These are phyloP conservation scores for Penicillium fimorum DNA, from an alignment of 495 filamentous ascomycete genomes.

Conservation along the genomic window DNA sequence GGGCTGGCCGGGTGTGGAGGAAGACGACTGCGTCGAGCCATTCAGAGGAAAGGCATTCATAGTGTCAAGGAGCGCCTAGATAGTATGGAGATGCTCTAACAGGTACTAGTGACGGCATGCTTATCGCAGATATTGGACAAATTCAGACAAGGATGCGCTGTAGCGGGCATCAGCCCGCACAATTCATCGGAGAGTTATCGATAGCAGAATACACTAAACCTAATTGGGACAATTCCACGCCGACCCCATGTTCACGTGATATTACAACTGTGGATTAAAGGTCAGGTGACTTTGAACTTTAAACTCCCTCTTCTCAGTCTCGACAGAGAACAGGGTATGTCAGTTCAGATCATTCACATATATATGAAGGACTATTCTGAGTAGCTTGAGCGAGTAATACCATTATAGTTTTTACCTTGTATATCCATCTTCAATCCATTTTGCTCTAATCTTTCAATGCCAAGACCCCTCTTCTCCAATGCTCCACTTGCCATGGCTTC, in stretches of 20 bases:
- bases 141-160: conserved; percentile 5
- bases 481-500: conserved; percentile 1
- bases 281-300: not conserved
- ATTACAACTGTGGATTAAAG: not conserved
- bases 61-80: conserved; percentile 1
- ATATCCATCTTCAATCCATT: not conserved
- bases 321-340: not conserved
- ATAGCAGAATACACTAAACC: conserved; percentile 3
- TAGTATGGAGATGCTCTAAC: not conserved
- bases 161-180: not conserved
- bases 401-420: not conserved
- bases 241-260: conserved; percentile 1
- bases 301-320: not conserved
- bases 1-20: conserved; percentile 9
- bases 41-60: conserved; percentile 21
- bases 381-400: not conserved
- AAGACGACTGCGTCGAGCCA: conserved; percentile 8
- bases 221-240: conserved; percentile 1
- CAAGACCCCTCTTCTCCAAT: conserved; percentile 1
- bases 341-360: not conserved
- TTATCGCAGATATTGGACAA: conserved; percentile 7
- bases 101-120: conserved; percentile 9
- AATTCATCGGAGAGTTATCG: conserved; percentile 9
- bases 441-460: not conserved
- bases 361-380: not conserved